phyloP scores from a whole-genome alignment of 2,329 filamentous ascomycete species.

The Talaromyces albobiverticillius region DNA sequence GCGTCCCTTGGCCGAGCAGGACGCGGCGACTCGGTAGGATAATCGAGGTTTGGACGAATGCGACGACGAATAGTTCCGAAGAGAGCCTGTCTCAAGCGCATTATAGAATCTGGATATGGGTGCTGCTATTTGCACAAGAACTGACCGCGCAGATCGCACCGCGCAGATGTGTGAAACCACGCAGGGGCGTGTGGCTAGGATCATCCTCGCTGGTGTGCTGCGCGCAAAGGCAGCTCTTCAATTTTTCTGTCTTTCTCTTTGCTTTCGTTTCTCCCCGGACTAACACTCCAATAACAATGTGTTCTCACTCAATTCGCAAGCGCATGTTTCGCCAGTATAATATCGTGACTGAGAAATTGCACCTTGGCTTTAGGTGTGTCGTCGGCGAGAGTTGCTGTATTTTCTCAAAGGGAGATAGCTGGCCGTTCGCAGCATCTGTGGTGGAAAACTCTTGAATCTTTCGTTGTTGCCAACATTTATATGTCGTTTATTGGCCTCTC shows the following conservation, averaged over 20 bases:
- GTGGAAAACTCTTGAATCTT: too few relatives aligned
- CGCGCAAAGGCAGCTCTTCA: not conserved
- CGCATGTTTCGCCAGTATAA: too few relatives aligned
- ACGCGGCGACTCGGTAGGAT: conserved; percentile 69
- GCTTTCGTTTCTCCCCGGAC: not conserved
- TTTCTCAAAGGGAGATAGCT: too few relatives aligned
- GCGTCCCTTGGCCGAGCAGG: conserved; percentile 70
- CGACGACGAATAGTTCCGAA: not conserved
- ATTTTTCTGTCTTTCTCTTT: not conserved
- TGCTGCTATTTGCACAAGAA: not conserved
- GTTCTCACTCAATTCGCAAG: not conserved
- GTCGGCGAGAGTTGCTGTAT: too few relatives aligned
- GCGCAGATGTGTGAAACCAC: conserved; percentile 3
- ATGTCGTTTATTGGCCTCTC: too few relatives aligned
- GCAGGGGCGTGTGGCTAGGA: conserved; percentile 10
- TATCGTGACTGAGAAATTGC: not conserved
- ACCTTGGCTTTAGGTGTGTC: not conserved
- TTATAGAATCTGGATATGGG: not conserved
- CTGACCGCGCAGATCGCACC: not conserved
- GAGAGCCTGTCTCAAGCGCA: not conserved
- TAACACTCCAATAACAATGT: not conserved
- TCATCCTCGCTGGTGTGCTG: not conserved
- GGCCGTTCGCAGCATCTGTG: too few relatives aligned
- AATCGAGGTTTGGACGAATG: conserved; percentile 39
- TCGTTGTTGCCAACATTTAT: too few relatives aligned